Conservation (phyloP, 2,329 filamentous ascomycete genomes). For the Paramyrothecium roridum region DNA sequence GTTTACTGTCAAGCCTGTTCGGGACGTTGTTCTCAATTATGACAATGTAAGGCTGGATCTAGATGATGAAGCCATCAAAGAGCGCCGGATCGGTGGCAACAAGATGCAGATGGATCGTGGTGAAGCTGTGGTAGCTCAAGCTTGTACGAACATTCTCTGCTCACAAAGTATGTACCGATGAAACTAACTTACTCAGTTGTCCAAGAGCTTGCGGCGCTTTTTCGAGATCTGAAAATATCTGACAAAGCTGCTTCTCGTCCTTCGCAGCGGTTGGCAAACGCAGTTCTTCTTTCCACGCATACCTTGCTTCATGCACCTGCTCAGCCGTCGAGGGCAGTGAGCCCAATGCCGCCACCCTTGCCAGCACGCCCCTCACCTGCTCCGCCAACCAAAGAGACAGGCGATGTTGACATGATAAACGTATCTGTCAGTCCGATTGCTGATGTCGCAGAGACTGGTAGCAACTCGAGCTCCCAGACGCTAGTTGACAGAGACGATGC, state of each 20-base stretch:
- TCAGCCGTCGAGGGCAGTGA: constrained; percentile 17
- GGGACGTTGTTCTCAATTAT: constrained; percentile 76
- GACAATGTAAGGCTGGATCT: constrained; percentile 68
- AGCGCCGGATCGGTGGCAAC: constrained; percentile 72
- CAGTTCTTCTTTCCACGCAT: constrained; percentile 63
- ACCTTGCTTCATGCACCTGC: constrained; percentile 30
- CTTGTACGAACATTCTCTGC: constrained; percentile 56
- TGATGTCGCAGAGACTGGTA: constrained; percentile 35
- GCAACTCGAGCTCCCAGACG: constrained; percentile 49
- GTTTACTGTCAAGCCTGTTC: constrained; percentile 79
- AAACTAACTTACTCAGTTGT: constrained; percentile 55
- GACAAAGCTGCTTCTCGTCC: constrained; percentile 63
- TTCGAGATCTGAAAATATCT: constrained; percentile 66
- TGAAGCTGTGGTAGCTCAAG: constrained; percentile 64
- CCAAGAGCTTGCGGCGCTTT: constrained; percentile 68
- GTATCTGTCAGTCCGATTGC: constrained; percentile 24
- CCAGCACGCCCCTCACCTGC: constrained; percentile 44
- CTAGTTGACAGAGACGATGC: constrained; percentile 43
- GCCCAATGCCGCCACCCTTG: constrained; percentile 41
- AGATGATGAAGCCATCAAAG: constrained; percentile 57
- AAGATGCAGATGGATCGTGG: constrained; percentile 46
- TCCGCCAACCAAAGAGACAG: constrained; percentile 22
- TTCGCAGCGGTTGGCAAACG: constrained; percentile 72
- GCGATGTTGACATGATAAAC: constrained; percentile 32
- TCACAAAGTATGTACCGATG: constrained; percentile 24